Evolutionary conservation across 306 rosid genomes (phyloP).

Genomic region (Canavalia gladiata): DNA sequence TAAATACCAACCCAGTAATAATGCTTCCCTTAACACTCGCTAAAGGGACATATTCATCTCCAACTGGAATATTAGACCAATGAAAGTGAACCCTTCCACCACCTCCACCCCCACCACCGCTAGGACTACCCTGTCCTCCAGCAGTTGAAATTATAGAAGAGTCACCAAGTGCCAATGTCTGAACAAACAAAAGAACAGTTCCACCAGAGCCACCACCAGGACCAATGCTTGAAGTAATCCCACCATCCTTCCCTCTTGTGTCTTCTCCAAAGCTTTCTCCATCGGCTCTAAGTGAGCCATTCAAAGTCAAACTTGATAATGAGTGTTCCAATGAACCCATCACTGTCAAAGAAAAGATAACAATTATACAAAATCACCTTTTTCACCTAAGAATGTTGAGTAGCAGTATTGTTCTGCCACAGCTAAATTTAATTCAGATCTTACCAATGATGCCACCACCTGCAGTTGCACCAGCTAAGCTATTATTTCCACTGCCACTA

Average conservation of each 20-base stretch:
- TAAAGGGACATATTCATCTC: slow-evolving; percentile 88
- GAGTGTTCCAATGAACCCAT: slow-evolving; percentile 96
- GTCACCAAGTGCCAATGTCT: slow-evolving; percentile 66
- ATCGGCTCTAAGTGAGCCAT: slow-evolving; percentile 84
- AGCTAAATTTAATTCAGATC: slow-evolving; percentile 45
- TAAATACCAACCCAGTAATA: slow-evolving; percentile 68
- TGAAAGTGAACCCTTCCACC: slow-evolving; percentile 99
- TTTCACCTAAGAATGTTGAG: slow-evolving; percentile 7
- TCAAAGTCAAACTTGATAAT: slow-evolving; percentile 72
- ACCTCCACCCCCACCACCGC: slow-evolving; percentile 96
- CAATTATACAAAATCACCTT: slow-evolving; percentile 9
- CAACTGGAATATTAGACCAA: slow-evolving; percentile 84
- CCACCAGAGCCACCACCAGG: slow-evolving; percentile 99
- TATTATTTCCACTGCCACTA: slow-evolving; percentile 96
- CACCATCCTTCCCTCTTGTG: slow-evolving; percentile 53
- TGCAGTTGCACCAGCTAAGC: slow-evolving; percentile 82
- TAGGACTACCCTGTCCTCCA: slow-evolving; percentile 89
- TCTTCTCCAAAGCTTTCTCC: slow-evolving; percentile 89
- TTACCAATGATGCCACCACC: slow-evolving; percentile 98
- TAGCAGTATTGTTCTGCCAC: slow-evolving; percentile 8
- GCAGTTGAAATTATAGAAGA: slow-evolving; percentile 77
- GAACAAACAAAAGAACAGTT: slow-evolving; percentile 86
- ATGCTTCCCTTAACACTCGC: slow-evolving; percentile 84
- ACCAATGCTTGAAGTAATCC: slow-evolving; percentile 65
- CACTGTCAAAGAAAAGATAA: slow-evolving; percentile 64